Evolutionary conservation across 1,284 basidiomycete genomes (phyloP), one percentile per base, ranked within the genome.

Genomic region (Termitomyces sp.): DNA sequence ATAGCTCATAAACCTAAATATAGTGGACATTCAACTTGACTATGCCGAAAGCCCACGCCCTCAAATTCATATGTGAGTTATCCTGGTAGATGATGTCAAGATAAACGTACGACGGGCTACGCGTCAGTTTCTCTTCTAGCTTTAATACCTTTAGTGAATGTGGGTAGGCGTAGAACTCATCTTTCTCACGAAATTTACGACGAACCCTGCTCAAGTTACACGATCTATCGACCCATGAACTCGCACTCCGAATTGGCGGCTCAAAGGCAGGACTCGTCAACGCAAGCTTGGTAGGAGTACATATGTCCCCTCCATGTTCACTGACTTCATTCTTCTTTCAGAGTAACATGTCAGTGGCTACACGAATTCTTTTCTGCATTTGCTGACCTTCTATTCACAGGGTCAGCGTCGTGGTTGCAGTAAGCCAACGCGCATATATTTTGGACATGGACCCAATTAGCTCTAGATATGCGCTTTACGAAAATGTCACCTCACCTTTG

Each of bases 401-500:
- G 21, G 83, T 90, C 15, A 86, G 88, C 63, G 70, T 86, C 30
- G 86, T 91, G 9, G 75, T 90, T 46, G 86, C 88, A 53, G 87
- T 88, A 61, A 61, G 83, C 69, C 26, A n/a, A 31, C 30, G 12
- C 48, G 45, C 48, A 47, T 57, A 46, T 46, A 53, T 42, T 38
- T 8, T 5, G 13, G 26, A 21, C 45, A n/a, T 13, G 33, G 45
- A 19, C 4, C 17, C 52, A 24, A 47, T 39, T n/a, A 10, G 9
- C 17, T 21, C 30, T 60, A 92, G 81, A 83, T 93, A 56, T 86
- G 84, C 50, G 92, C 91, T 0, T 73, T 95, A 52, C 78, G 83
- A 45, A 90, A 90, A 70, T 93, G 92, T 61, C 88, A 94, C 66
- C 79, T 95, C 26, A 81, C 84, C 52, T 82, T 95, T 38, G 92